These are phyloP conservation scores for Oryza coarctata DNA, from an alignment of 176 grass and related monocot species.

Conservation along the genomic window DNA sequence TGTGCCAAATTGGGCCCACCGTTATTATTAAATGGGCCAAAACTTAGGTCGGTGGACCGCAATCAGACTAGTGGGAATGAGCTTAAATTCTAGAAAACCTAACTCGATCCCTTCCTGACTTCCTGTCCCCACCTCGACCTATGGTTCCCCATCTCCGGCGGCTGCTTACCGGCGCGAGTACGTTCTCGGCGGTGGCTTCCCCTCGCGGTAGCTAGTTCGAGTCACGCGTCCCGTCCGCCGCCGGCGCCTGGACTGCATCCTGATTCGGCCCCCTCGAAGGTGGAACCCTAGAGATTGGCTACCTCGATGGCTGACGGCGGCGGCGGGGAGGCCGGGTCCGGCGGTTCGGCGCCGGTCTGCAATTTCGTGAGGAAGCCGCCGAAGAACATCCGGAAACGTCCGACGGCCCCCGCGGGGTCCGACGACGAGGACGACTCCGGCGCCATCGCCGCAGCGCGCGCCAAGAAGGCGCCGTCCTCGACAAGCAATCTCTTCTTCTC, in stretches of 20 bases:
- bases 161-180: too few relatives aligned
- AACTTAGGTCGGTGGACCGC: background rate
- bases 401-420: constrained; percentile 28
- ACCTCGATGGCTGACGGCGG: constrained; percentile 28
- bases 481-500: constrained; percentile 75
- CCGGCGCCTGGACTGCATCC: background rate
- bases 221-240: too few relatives aligned
- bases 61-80: background rate
- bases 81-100: background rate
- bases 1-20: too few relatives aligned
- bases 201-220: too few relatives aligned
- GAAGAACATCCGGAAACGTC: constrained; percentile 82
- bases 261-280: background rate
- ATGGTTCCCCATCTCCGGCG: too few relatives aligned
- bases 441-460: constrained; percentile 24
- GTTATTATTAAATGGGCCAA: too few relatives aligned
- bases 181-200: too few relatives aligned
- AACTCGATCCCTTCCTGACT: background rate
- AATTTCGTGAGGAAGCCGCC: constrained; percentile 64
- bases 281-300: background rate
- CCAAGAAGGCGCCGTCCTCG: constrained; percentile 38
- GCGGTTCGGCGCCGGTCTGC: constrained; percentile 49
- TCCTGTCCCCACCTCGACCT: background rate
- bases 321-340: constrained; percentile 13
- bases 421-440: constrained; percentile 57